Evolutionary conservation across 2,329 filamentous ascomycete genomes (phyloP).

Genomic region (Penicillium olsonii): DNA sequence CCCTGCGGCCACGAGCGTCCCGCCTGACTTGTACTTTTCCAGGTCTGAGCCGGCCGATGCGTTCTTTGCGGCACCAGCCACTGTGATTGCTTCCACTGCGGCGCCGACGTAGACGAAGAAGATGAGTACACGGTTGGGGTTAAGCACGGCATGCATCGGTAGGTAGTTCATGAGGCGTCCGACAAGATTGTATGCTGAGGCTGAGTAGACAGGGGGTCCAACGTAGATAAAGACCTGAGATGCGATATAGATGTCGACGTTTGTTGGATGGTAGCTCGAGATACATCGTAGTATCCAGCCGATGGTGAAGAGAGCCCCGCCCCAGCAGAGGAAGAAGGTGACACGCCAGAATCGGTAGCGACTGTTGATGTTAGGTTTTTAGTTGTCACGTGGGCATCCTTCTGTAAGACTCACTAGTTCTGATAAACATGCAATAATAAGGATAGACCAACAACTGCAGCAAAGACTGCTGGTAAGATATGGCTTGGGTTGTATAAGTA

Average conservation of each 20-base stretch:
- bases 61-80: constrained; percentile 29
- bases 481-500: constrained; percentile 36
- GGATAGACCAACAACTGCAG: constrained; percentile 33
- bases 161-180: constrained; percentile 41
- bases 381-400: neutral
- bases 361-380: constrained; percentile 13
- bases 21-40: constrained; percentile 23
- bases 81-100: constrained; percentile 36
- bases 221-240: constrained; percentile 37
- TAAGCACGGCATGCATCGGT: constrained; percentile 40
- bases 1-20: constrained; percentile 27
- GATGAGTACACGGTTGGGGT: constrained; percentile 37
- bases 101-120: constrained; percentile 41
- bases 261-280: constrained; percentile 30
- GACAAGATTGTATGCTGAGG: constrained; percentile 40
- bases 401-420: constrained; percentile 31
- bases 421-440: constrained; percentile 34
- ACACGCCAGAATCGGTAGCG: constrained; percentile 37
- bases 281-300: constrained; percentile 39
- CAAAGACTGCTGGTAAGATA: constrained; percentile 36
- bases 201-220: constrained; percentile 41
- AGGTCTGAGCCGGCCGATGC: constrained; percentile 23
- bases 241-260: constrained; percentile 35
- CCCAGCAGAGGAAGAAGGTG: constrained; percentile 40
- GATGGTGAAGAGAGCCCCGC: constrained; percentile 36